Evolutionary conservation across 2,329 filamentous ascomycete species (phyloP).

Genomic region (Dothideomycetes sp.): DNA sequence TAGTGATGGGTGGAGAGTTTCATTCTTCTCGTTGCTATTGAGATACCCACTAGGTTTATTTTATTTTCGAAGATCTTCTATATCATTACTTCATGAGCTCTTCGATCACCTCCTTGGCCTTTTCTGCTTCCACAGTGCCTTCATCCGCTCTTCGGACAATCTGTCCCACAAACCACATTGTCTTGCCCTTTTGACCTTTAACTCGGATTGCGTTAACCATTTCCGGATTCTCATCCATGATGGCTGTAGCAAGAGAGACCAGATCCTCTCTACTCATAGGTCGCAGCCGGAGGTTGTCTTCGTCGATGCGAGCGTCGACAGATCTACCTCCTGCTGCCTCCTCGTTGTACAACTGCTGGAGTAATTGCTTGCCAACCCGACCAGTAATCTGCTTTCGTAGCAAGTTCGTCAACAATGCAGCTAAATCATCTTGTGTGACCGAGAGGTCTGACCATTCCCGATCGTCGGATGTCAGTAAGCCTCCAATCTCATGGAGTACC

Average conservation of each 20-base stretch:
- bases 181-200: slow-evolving; percentile 52
- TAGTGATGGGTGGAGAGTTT: neutral
- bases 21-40: neutral
- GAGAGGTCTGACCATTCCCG: slow-evolving; percentile 29
- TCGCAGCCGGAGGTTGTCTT: slow-evolving; percentile 43
- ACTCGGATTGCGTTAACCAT: slow-evolving; percentile 49
- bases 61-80: no score
- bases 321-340: slow-evolving; percentile 20
- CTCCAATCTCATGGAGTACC: slow-evolving; percentile 42
- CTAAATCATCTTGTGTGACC: slow-evolving; percentile 29
- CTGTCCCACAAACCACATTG: slow-evolving; percentile 58
- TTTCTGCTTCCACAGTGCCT: slow-evolving; percentile 50
- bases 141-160: slow-evolving; percentile 53
- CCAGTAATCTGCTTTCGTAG: slow-evolving; percentile 36
- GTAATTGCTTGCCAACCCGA: slow-evolving; percentile 48
- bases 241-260: slow-evolving; percentile 37
- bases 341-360: slow-evolving; percentile 44
- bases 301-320: slow-evolving; percentile 43
- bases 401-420: slow-evolving; percentile 31
- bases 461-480: slow-evolving; percentile 28
- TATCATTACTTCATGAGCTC: slow-evolving; percentile 29
- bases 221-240: slow-evolving; percentile 44
- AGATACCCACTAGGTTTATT: neutral
- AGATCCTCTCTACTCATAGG: slow-evolving; percentile 48
- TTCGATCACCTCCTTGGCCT: slow-evolving; percentile 44